These are phyloP conservation scores for Trichoderma cornu-damae DNA, from an alignment of 2,329 filamentous ascomycete species.

Conservation along the genomic window DNA sequence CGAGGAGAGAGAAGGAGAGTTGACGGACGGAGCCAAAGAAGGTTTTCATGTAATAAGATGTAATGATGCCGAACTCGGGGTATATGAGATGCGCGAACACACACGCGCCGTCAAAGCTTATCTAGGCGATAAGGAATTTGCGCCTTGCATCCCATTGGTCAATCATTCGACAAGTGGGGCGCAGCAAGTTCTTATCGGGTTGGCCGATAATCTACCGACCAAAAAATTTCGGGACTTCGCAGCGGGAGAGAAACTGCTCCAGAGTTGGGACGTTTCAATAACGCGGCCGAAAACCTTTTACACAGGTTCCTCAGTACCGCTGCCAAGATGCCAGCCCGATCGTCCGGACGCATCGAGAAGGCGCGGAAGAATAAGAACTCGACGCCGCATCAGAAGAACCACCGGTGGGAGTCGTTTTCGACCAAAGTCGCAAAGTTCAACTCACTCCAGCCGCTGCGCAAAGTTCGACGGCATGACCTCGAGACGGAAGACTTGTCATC, in stretches of 20 bases:
- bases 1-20: neutral
- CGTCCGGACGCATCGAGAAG: slow-evolving; percentile 64
- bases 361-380: slow-evolving; percentile 63
- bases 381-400: slow-evolving; percentile 72
- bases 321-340: slow-evolving; percentile 55
- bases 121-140: slow-evolving; percentile 32
- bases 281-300: slow-evolving; percentile 23
- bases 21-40: neutral
- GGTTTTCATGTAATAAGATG: neutral
- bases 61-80: slow-evolving; percentile 11
- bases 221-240: slow-evolving; percentile 31
- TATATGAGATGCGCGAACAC: slow-evolving; percentile 12
- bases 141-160: slow-evolving; percentile 32
- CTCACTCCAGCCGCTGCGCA: slow-evolving; percentile 83
- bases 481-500: slow-evolving; percentile 71
- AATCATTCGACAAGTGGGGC: slow-evolving; percentile 7
- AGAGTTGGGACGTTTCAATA: slow-evolving; percentile 22
- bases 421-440: slow-evolving; percentile 86
- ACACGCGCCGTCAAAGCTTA: slow-evolving; percentile 9
- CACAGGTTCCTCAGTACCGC: slow-evolving; percentile 25
- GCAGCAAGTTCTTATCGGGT: slow-evolving; percentile 33
- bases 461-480: slow-evolving; percentile 78
- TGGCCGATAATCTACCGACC: slow-evolving; percentile 31
- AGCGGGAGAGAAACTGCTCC: slow-evolving; percentile 29
- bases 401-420: slow-evolving; percentile 88